These are phyloP conservation scores for Bryoerythrophyllum caledonicum DNA, from an alignment of 225 moss, liverwort and hornwort genomes.

Conservation along the genomic window DNA sequence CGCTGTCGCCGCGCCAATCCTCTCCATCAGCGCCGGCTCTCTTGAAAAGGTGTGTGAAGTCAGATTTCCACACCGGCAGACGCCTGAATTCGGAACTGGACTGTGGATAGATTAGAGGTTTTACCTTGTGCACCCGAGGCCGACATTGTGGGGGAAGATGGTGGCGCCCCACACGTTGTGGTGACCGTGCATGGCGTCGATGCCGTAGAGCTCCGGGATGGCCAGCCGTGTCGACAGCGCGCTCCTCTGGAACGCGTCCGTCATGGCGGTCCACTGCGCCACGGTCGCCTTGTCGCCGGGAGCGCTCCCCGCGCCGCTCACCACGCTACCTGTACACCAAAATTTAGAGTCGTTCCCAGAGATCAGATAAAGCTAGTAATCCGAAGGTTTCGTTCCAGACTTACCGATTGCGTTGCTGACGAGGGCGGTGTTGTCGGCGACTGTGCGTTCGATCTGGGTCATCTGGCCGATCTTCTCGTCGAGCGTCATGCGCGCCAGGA, in stretches of 20 bases:
- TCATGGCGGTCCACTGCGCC: neutral
- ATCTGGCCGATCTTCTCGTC: neutral
- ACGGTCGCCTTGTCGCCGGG: neutral
- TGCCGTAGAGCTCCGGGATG: neutral
- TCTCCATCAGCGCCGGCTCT: neutral
- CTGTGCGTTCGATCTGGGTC: neutral
- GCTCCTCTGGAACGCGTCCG: neutral
- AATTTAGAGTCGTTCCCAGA: neutral
- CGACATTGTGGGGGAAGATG: neutral
- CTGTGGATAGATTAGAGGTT: neutral
- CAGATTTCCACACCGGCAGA: too few relatives aligned
- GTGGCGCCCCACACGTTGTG: neutral
- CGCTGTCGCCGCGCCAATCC: neutral
- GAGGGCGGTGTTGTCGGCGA: neutral
- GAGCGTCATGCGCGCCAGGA: neutral
- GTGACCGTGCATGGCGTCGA: neutral
- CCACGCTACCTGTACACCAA: neutral
- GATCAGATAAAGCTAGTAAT: neutral
- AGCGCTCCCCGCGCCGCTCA: neutral
- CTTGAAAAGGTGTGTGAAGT: neutral
- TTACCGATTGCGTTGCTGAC: neutral
- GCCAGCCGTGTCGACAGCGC: neutral
- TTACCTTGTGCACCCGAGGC: neutral
- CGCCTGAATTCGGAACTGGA: too few relatives aligned
- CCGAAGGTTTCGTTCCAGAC: neutral